Evolutionary conservation across 306 rosid genomes (phyloP).

Genomic region (Quercus gilva): DNA sequence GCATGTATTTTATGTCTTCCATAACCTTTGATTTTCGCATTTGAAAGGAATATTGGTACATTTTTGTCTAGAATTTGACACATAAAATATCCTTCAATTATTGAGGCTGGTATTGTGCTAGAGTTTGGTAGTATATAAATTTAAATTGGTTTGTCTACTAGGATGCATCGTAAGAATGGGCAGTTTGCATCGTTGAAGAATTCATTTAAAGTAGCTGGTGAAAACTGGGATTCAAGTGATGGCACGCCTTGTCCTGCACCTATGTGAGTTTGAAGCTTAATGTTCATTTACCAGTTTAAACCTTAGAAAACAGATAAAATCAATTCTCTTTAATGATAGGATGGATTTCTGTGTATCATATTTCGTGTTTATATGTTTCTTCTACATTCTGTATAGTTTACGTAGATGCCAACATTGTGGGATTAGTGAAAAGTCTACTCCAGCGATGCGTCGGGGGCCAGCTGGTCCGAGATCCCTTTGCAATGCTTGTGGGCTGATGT

Average conservation of each 20-base stretch:
- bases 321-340: not conserved
- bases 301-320: not conserved
- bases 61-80: not conserved
- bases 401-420: conserved; percentile 60
- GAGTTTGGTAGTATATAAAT: conserved; percentile 26
- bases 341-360: not conserved
- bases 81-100: not conserved
- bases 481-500: conserved; percentile 62
- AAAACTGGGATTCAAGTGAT: conserved; percentile 56
- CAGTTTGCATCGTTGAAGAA: conserved; percentile 72
- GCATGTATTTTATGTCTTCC: not conserved
- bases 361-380: conserved; percentile 10
- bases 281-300: conserved; percentile 19
- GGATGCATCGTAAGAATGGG: conserved; percentile 87
- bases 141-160: conserved; percentile 20
- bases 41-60: not conserved
- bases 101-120: conserved; percentile 1
- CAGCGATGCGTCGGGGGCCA: conserved; percentile 67
- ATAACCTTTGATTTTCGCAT: not conserved
- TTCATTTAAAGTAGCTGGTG: conserved; percentile 33
- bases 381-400: conserved; percentile 32
- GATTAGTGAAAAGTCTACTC: conserved; percentile 55
- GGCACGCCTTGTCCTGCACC: conserved; percentile 52
- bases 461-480: conserved; percentile 60
- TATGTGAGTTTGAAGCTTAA: conserved; percentile 47